Percentiles rank a stretch among this genome's conserved stretches.
These are phyloP conservation scores for Trametes meyenii DNA, from an alignment of 768 basidiomycete species.

Conservation along the genomic window DNA sequence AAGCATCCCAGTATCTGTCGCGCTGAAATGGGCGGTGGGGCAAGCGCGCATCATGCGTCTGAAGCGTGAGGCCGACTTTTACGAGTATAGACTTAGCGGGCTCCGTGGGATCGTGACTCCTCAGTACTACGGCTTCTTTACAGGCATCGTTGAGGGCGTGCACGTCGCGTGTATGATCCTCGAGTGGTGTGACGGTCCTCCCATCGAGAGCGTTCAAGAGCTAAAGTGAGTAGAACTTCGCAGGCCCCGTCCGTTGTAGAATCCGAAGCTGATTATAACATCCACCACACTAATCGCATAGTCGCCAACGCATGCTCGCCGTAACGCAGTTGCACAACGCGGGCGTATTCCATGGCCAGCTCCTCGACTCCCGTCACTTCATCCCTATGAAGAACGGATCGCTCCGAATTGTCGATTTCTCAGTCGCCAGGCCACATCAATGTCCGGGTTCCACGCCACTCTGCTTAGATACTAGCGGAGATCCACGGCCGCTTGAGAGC, in stretches of 20 bases:
- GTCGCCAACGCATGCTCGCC: slow-evolving; percentile 38
- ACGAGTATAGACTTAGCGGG: slow-evolving; percentile 35
- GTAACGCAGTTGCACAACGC: slow-evolving; percentile 40
- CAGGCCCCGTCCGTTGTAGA: no score
- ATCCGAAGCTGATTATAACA: no score
- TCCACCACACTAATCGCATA: slow-evolving; percentile 23
- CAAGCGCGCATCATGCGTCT: slow-evolving; percentile 29
- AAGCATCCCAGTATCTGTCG: slow-evolving; percentile 13
- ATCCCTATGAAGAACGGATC: slow-evolving; percentile 24
- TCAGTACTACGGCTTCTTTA: slow-evolving; percentile 41
- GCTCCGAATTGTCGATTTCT: slow-evolving; percentile 44
- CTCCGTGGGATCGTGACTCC: slow-evolving; percentile 46
- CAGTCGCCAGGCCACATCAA: slow-evolving; percentile 34
- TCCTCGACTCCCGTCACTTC: slow-evolving; percentile 32
- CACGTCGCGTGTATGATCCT: slow-evolving; percentile 41
- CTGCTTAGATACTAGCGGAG: not conserved
- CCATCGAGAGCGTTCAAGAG: slow-evolving; percentile 12
- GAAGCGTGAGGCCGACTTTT: slow-evolving; percentile 39
- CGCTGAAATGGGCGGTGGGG: slow-evolving; percentile 24
- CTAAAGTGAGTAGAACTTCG: slow-evolving; percentile 17
- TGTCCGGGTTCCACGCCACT: slow-evolving; percentile 28
- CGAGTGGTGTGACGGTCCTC: slow-evolving; percentile 39
- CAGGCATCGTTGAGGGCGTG: slow-evolving; percentile 30
- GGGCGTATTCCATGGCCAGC: slow-evolving; percentile 40
- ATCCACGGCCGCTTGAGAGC: not conserved